These are phyloP conservation scores for Diaporthe longicolla DNA, from an alignment of 2,329 filamentous ascomycete genomes.

Conservation along the genomic window DNA sequence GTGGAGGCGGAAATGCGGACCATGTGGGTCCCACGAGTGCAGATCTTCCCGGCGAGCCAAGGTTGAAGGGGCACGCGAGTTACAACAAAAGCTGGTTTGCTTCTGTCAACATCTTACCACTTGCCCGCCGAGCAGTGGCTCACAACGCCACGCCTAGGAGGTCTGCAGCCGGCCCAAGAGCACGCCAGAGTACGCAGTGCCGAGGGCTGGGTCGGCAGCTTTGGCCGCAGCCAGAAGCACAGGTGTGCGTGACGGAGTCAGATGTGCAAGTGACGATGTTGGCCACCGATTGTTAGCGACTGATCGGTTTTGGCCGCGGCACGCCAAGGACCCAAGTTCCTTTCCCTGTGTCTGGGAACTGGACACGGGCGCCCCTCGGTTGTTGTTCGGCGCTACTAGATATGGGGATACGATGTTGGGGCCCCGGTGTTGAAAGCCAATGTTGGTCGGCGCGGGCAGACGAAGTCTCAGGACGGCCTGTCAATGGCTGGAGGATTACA, in stretches of 20 bases:
- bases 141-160: not conserved
- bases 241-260: conserved; percentile 4
- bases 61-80: conserved; percentile 19
- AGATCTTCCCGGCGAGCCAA: conserved; percentile 38
- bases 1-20: conserved; percentile 34
- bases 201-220: not conserved
- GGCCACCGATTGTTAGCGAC: conserved; percentile 22
- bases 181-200: not conserved
- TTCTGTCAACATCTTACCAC: conserved; percentile 28
- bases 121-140: conserved; percentile 1
- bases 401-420: conserved; percentile 27
- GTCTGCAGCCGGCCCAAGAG: not conserved
- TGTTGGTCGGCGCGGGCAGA: conserved; percentile 13
- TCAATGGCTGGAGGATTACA: not conserved
- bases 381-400: conserved; percentile 33
- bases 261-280: not conserved
- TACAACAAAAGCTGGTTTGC: not conserved
- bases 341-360: not conserved
- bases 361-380: conserved; percentile 20
- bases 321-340: not conserved
- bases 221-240: not conserved
- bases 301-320: conserved; percentile 23
- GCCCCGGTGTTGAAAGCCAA: conserved; percentile 23
- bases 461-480: not conserved
- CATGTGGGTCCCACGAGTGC: conserved; percentile 33